Evolutionary conservation across 192 early-diverging fungal genomes (phyloP).

Genomic region (Backusella mclennaniae): DNA sequence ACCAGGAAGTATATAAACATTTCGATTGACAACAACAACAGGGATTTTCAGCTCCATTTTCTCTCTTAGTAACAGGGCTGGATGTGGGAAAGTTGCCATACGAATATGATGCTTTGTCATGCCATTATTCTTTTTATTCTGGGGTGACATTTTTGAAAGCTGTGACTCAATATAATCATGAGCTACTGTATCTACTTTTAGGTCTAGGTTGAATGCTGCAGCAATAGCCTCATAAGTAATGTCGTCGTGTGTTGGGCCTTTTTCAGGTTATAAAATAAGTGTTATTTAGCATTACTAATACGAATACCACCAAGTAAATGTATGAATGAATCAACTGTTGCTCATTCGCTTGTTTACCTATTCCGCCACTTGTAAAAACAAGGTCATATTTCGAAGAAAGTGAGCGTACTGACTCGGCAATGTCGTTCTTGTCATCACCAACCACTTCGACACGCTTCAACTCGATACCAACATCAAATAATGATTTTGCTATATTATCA

Average conservation of each 20-base stretch:
- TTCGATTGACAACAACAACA: constrained; percentile 57
- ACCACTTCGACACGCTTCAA: constrained; percentile 56
- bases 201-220: constrained; percentile 47
- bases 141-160: constrained; percentile 42
- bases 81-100: constrained; percentile 64
- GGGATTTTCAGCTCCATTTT: constrained; percentile 60
- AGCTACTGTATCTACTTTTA: constrained; percentile 52
- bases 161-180: constrained; percentile 26
- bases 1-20: constrained; percentile 70
- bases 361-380: constrained; percentile 76
- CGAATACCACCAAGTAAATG: no score
- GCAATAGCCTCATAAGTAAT: constrained; percentile 70
- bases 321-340: neutral
- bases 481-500: constrained; percentile 41
- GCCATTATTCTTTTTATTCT: neutral
- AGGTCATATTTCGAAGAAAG: constrained; percentile 48
- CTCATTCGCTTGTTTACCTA: constrained; percentile 38
- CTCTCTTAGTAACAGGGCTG: constrained; percentile 40
- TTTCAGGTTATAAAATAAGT: neutral
- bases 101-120: constrained; percentile 45
- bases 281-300: neutral
- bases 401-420: constrained; percentile 38
- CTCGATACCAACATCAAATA: constrained; percentile 60
- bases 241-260: constrained; percentile 64
- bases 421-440: constrained; percentile 46